Evolutionary conservation across 2,329 filamentous ascomycete species (phyloP), one percentile per base, ranked within the genome.

Genomic region (Stenocarpella maydis): DNA sequence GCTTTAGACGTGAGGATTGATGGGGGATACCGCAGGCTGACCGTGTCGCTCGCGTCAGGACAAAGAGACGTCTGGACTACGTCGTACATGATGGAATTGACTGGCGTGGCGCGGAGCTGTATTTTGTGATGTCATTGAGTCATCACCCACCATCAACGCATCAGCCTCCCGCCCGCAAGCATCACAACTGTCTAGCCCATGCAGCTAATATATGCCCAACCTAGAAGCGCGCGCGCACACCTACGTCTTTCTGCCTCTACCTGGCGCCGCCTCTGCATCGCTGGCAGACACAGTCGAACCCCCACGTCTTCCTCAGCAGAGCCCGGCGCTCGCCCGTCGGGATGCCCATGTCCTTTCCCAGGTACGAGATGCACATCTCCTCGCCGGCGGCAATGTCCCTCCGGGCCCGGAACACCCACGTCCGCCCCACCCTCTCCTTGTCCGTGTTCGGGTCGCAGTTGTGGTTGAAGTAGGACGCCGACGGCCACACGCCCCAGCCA

Each of bases 401-500:
- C 28, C 24, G 52, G 28, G 67, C 61, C 37, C 43, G 39, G 39
- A 71, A 71, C 1, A 69, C 63, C 69, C 69, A 71, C 12, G 63
- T 47, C 50, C 63, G 66, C 26, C 67, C 69, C 2, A 55, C 55
- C 43, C 69, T 55, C 28, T 52, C 55, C 54, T 65, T 69, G 3
- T 21, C 34, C 3, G 69, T 65, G n/a, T 69, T 71, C 4, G 69
- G 69, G 17, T 41, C 21, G 19, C 69, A 71, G 43, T 65, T 69
- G 37, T 71, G 69, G 52, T 71, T 71, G 63, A 71, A 71, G 41
- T 64, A 71, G 55, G 67, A 69, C 3, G 69, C 69, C 4, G 53
- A 67, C 2, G 69, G 69, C 69, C 69, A 71, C 7, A 69, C 63
- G 1, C 69, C 69, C 34, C 52, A 71, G 5, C 69, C 69, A 8